Evolutionary conservation across 1,284 basidiomycete genomes (phyloP).

Genomic region (Inonotus obliquus): DNA sequence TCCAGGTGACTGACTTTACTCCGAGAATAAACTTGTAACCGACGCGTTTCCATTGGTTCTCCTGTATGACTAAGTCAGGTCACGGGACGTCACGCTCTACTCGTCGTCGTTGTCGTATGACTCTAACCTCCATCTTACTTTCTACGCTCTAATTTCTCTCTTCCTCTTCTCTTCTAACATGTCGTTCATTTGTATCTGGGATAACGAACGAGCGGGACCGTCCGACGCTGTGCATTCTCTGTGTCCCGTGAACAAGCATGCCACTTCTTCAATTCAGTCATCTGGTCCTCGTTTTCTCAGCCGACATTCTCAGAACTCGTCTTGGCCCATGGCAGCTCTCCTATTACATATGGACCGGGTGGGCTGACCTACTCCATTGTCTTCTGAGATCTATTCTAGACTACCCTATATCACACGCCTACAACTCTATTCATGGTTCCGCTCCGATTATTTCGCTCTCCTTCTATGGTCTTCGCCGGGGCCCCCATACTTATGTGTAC

Average conservation of each 20-base stretch:
- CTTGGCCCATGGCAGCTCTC: neutral
- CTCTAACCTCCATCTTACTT: neutral
- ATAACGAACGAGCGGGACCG: neutral
- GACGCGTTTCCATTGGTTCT: neutral
- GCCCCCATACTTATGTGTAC: neutral
- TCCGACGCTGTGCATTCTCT: neutral
- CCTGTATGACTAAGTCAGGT: neutral
- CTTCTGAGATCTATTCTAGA: neutral
- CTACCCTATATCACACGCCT: neutral
- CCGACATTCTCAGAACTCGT: neutral
- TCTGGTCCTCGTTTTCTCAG: neutral
- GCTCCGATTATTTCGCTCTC: neutral
- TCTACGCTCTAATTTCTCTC: no score
- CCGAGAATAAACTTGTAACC: neutral
- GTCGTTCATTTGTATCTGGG: neutral
- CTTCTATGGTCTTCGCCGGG: neutral
- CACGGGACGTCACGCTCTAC: neutral
- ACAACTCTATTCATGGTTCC: neutral
- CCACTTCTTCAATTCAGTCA: slow-evolving; percentile 12
- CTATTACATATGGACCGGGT: neutral
- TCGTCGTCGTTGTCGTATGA: neutral
- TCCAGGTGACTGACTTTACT: neutral
- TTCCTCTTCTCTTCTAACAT: no score
- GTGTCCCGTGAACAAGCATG: slow-evolving; percentile 7
- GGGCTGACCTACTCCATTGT: neutral